These are phyloP conservation scores for Naganishia kalamii DNA, from an alignment of 768 basidiomycete species.

Conservation along the genomic window DNA sequence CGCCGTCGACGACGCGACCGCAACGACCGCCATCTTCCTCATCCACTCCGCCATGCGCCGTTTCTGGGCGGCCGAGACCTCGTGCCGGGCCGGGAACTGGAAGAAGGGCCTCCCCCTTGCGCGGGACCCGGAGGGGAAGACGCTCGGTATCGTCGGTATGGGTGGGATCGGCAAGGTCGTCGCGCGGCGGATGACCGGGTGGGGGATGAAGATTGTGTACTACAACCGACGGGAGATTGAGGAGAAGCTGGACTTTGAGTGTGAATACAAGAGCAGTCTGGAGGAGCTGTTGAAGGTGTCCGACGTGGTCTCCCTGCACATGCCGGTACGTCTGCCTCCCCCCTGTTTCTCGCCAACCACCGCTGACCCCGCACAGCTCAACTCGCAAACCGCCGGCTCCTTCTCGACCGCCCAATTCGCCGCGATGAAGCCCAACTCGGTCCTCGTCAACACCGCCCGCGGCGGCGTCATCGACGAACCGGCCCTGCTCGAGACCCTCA, in stretches of 20 bases:
- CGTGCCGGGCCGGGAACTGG: constrained; percentile 37
- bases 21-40: constrained; percentile 47
- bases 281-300: constrained; percentile 61
- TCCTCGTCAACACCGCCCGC: constrained; percentile 82
- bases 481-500: constrained; percentile 73
- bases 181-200: constrained; percentile 53
- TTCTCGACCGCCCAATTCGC: constrained; percentile 72
- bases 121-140: constrained; percentile 44
- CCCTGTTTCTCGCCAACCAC: background rate
- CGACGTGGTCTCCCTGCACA: constrained; percentile 79
- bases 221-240: constrained; percentile 51
- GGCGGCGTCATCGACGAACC: constrained; percentile 84
- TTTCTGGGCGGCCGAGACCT: constrained; percentile 31
- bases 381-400: constrained; percentile 59
- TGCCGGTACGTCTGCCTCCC: constrained; percentile 55
- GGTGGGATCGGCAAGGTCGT: constrained; percentile 48
- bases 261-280: constrained; percentile 60
- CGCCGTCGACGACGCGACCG: constrained; percentile 87
- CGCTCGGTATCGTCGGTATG: constrained; percentile 48
- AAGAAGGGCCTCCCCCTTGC: constrained; percentile 31
- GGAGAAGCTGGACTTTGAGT: constrained; percentile 63
- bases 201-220: constrained; percentile 86
- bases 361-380: constrained; percentile 9
- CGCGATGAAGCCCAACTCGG: constrained; percentile 65
- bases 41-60: constrained; percentile 34